Base-by-base conservation (phyloP, 306 rosid genomes). In the Lathyrus aphaca region DNA sequence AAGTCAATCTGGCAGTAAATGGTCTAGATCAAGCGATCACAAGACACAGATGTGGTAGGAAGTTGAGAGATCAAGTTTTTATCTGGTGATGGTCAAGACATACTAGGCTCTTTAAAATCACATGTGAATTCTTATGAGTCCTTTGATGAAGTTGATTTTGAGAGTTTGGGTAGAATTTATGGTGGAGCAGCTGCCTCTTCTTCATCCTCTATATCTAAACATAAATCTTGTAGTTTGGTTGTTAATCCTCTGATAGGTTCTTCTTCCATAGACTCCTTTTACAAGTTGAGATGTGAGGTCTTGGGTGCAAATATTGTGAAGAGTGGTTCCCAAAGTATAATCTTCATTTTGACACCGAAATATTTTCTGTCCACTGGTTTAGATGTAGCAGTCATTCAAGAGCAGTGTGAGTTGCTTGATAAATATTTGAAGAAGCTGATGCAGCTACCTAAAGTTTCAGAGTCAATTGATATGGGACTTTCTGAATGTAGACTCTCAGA, bases 401-500 rank as follows among this genome's bases (percentile, higher is more conserved):
- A 95, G 80, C 86, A 97, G n/a, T n/a, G n/a, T n/a, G n/a, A n/a
- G n/a, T n/a, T n/a, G n/a, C n/a, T n/a, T n/a, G n/a, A n/a, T n/a
- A 66, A 82, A 73, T 91, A 91, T 85, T 45, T 95, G 76, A 95
- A 95, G 99, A 81, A 82, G 76, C 91, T 95, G 64, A 87, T 91
- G 95, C 95, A 82, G 82, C 91, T 95, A 70, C 99, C 97, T 64
- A 86, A 82, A 77, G 80, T 95, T 80, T 95, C 97, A 51, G 99
- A 92, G 79, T 95, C 97, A 76, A 89, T 95, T 83, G 99, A 95
- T 91, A 61, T 95, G 99, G 97, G 99, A 95, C 83, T 95, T 95
- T 75, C 86, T 95, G 66, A 91, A 96, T 82, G 99, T 95, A 14
- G 99, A 95, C 77, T 95, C 99, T 56, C 99, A 95, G 99, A 97